Percentiles rank a stretch among this genome's conserved stretches.
Conservation (phyloP, 305 asterid species). For the Salvia sclarea region DNA sequence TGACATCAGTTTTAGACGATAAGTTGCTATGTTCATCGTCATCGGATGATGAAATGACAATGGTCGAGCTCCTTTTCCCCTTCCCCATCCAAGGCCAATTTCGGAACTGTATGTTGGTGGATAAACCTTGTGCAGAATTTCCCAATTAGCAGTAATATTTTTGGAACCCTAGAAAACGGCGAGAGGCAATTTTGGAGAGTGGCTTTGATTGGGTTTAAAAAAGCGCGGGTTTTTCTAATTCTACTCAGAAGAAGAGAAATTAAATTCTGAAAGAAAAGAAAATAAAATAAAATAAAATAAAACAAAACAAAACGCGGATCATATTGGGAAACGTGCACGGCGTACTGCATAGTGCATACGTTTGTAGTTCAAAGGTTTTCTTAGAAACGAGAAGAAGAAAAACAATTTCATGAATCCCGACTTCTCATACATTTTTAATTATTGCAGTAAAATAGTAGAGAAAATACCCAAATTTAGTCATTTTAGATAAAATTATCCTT, state of each 20-base stretch:
- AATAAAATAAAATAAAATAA: too few species aligned
- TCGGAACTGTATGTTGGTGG: neutral
- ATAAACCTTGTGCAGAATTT: neutral
- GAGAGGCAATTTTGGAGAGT: neutral
- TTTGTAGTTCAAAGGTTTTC: neutral
- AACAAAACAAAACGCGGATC: neutral
- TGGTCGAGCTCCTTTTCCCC: conserved; percentile 51
- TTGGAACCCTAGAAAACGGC: conserved; percentile 33
- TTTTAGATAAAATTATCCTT: too few species aligned
- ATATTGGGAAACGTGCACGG: neutral
- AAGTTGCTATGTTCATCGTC: conserved; percentile 48
- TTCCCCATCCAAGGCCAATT: conserved; percentile 48
- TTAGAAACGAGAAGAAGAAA: too few species aligned
- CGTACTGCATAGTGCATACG: conserved; percentile 5
- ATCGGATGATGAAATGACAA: conserved; percentile 65
- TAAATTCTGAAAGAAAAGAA: too few species aligned
- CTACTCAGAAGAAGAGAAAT: neutral
- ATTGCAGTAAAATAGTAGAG: neutral
- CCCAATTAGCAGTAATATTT: neutral
- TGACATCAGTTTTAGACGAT: conserved; percentile 32
- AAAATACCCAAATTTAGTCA: too few species aligned
- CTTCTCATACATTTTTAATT: too few species aligned
- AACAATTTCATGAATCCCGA: too few species aligned
- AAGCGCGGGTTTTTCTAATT: conserved; percentile 36
- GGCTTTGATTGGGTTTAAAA: conserved; percentile 23